Base-by-base conservation (phyloP, 73 alveolate genomes). In the Stentor coeruleus region DNA sequence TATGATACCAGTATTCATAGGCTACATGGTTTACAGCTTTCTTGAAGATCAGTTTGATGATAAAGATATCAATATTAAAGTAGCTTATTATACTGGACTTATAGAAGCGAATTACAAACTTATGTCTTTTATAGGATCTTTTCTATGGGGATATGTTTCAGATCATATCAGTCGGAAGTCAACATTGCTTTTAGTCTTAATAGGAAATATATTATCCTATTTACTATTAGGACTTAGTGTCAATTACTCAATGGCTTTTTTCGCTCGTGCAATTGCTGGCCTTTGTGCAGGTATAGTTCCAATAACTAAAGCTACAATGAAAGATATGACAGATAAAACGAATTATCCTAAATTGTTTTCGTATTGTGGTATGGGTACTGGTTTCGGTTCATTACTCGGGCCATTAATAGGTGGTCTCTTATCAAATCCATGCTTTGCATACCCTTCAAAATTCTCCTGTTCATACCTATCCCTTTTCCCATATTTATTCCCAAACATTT, bases 71-170 rank as follows among this genome's bases (percentile, higher is more conserved):
- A n/a, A n/a, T n/a, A n/a, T n/a, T n/a, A n/a, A n/a, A n/a, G n/a
- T n/a, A n/a, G n/a, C n/a, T n/a, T n/a, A n/a, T n/a, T n/a, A n/a
- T n/a, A n/a, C n/a, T n/a, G n/a, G n/a, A n/a, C n/a, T n/a, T n/a
- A n/a, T n/a, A n/a, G n/a, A n/a, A n/a, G n/a, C n/a, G n/a, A n/a
- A n/a, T n/a, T n/a, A n/a, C n/a, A n/a, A n/a, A n/a, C n/a, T n/a
- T n/a, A n/a, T n/a, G n/a, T 57, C n/a, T n/a, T n/a, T n/a, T n/a
- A n/a, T n/a, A n/a, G n/a, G n/a, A n/a, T n/a, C n/a, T n/a, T n/a
- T n/a, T n/a, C n/a, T n/a, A n/a, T n/a, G 73, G 73, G 73, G 73
- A 20, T 31, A 31, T 31, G 73, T 57, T 57, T 57, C 73, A 57
- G 73, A 57, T 57, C 15, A 57, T 20, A 57, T 57, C 15, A 31